A percentile compares a stretch with the other conserved stretches of the same genome.
Evolutionary conservation across 1,139 yeast genomes (phyloP).

Genomic region (Taphrina communis): DNA sequence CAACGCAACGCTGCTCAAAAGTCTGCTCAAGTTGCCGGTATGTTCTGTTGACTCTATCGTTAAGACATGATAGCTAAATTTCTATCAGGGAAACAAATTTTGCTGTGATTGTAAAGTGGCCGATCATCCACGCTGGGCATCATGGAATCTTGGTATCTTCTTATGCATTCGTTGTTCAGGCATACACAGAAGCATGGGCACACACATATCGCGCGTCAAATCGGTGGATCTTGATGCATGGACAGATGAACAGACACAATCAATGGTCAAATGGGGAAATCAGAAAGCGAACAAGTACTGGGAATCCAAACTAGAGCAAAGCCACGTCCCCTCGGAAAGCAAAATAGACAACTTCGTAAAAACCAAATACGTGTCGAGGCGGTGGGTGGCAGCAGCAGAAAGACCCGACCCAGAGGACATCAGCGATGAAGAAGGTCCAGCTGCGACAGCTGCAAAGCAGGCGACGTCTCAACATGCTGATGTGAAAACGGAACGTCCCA

Average conservation of each 20-base stretch:
- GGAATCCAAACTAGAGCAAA: slow-evolving; percentile 77
- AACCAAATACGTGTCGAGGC: slow-evolving; percentile 86
- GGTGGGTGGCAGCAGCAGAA: slow-evolving; percentile 68
- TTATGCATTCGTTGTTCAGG: slow-evolving; percentile 94
- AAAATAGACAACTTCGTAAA: slow-evolving; percentile 87
- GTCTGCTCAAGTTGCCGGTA: slow-evolving; percentile 70
- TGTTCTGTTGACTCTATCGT: not conserved
- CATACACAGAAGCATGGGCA: slow-evolving; percentile 91
- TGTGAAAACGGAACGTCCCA: not conserved
- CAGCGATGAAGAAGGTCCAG: slow-evolving; percentile 43
- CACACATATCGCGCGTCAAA: slow-evolving; percentile 78
- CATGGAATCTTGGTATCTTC: slow-evolving; percentile 93
- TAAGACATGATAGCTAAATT: not conserved
- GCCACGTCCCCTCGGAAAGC: slow-evolving; percentile 77
- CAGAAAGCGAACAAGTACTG: slow-evolving; percentile 73
- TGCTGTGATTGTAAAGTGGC: slow-evolving; percentile 93
- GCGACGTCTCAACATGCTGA: slow-evolving; percentile 41
- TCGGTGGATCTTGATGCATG: slow-evolving; percentile 94
- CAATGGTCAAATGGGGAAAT: slow-evolving; percentile 88
- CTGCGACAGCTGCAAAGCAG: not conserved
- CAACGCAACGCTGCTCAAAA: slow-evolving; percentile 72
- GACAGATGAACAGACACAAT: slow-evolving; percentile 89
- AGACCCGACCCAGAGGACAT: slow-evolving; percentile 65
- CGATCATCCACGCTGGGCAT: slow-evolving; percentile 95
- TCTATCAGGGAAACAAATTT: slow-evolving; percentile 60